A percentile compares a stretch with the other conserved stretches of the same genome.
phyloP scores from a whole-genome alignment of 2,329 filamentous ascomycete species.

The Grosmannia penicillata region DNA sequence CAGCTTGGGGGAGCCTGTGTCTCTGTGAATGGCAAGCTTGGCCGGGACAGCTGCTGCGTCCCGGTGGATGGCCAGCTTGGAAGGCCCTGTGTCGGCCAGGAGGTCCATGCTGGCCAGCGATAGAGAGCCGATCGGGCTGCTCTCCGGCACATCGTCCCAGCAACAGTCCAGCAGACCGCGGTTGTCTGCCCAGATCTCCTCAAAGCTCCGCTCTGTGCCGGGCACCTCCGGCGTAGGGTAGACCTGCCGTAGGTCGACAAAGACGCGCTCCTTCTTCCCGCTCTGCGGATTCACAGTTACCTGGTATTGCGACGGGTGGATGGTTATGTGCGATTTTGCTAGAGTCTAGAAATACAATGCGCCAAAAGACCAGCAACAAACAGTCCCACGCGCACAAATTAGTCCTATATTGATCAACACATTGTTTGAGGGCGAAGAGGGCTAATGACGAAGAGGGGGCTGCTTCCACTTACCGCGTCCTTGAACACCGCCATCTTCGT shows the following conservation, averaged over 20 bases:
- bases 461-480: constrained; percentile 69
- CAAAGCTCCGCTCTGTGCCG: constrained; percentile 71
- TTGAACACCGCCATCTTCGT: constrained; percentile 88
- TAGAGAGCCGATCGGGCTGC: too few species aligned
- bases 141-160: constrained; percentile 33
- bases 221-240: constrained; percentile 65
- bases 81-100: constrained; percentile 13
- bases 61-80: constrained; percentile 27
- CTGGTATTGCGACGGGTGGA: constrained; percentile 59
- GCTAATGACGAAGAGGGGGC: not conserved
- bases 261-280: constrained; percentile 73
- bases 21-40: constrained; percentile 10
- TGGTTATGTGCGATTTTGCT: constrained; percentile 44
- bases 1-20: constrained; percentile 19
- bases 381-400: constrained; percentile 45
- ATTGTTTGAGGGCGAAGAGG: constrained; percentile 24
- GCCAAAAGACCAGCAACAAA: constrained; percentile 23
- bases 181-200: constrained; percentile 71
- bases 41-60: constrained; percentile 18
- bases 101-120: not conserved
- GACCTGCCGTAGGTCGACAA: constrained; percentile 70
- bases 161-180: constrained; percentile 52
- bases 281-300: constrained; percentile 69
- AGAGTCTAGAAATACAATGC: constrained; percentile 36
- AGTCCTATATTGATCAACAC: constrained; percentile 95